Evolutionary conservation across 768 basidiomycete species (phyloP), one percentile per base, ranked within the genome.

Genomic region (Lactarius deliciosus): DNA sequence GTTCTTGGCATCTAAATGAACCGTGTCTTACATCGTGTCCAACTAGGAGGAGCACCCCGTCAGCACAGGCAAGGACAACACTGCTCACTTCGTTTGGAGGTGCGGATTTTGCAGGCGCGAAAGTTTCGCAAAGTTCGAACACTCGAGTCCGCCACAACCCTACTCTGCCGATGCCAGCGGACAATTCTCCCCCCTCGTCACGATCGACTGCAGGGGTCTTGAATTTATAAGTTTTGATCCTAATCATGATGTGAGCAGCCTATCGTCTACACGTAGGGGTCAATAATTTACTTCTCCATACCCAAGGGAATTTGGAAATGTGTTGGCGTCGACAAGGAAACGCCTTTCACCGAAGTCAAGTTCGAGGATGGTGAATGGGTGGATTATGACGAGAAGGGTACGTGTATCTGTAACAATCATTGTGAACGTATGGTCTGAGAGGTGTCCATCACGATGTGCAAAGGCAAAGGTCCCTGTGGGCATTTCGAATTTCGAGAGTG

Each of bases 381-480:
- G 15, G 94, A 95, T 72, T 96, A 96, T 70, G 94, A 96, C 70
- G 94, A 96, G 75, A 93, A 93, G 94, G 83, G 94, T 89, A 68
- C 54, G 77, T 25, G 64, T 45, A 13, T 4, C 25, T 25, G n/a
- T 9, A 13, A 20, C 59, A 40, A 40, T 13, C 18, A 45, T 30
- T 38, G 10, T 38, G 40, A 36, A 36, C 28, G 16, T 25, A 25
- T 54, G 25, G 41, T 50, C 50, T 53, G 22, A 53, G 6, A 63
- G 22, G 16, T 5, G 40, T 10, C 11, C 18, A 0, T 22, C 28
- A 25, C 16, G 8, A 20, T 3, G 25, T n/a, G 30, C 64, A 1
- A 60, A 89, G 91, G 81, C 82, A 16, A 78, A 79, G 22, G 74
- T 83, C 18, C 88, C 91, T 4, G 91, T 94, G 18, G 82, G 87